These are phyloP conservation scores for Pneumocystis canis DNA, from an alignment of 1,139 yeast species.

Conservation along the genomic window DNA sequence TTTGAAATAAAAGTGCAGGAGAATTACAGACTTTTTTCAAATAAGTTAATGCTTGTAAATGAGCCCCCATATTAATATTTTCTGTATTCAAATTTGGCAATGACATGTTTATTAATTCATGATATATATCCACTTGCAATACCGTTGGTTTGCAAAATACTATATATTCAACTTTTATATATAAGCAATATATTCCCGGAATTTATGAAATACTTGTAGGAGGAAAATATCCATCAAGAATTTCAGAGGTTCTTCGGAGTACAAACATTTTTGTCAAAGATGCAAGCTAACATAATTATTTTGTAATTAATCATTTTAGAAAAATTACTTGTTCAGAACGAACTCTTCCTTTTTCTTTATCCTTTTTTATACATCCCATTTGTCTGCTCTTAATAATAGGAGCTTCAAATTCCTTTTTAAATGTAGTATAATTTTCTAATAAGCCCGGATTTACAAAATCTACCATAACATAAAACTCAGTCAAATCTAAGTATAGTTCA, in stretches of 20 bases:
- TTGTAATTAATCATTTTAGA: neutral
- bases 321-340: conserved; percentile 36
- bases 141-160: conserved; percentile 63
- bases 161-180: conserved; percentile 43
- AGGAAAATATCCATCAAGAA: conserved; percentile 54
- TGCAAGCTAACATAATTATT: conserved; percentile 29
- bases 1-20: conserved; percentile 45
- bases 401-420: conserved; percentile 49
- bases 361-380: conserved; percentile 42
- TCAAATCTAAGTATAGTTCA: conserved; percentile 34
- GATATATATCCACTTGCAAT: conserved; percentile 44
- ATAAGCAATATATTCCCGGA: neutral
- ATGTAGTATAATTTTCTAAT: conserved; percentile 47
- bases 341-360: conserved; percentile 42
- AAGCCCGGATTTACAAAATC: conserved; percentile 77
- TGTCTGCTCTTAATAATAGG: conserved; percentile 71
- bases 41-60: conserved; percentile 56
- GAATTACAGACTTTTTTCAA: conserved; percentile 77
- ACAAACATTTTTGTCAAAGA: conserved; percentile 51
- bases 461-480: conserved; percentile 66
- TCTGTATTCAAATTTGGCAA: conserved; percentile 26
- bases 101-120: conserved; percentile 34
- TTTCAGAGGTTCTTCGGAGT: conserved; percentile 57
- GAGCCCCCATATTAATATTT: conserved; percentile 30
- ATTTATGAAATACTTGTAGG: conserved; percentile 28